A percentile compares a stretch with the other conserved stretches of the same genome.
phyloP scores from a whole-genome alignment of 108 stramenopile species.

The Nitzschia sp. region DNA sequence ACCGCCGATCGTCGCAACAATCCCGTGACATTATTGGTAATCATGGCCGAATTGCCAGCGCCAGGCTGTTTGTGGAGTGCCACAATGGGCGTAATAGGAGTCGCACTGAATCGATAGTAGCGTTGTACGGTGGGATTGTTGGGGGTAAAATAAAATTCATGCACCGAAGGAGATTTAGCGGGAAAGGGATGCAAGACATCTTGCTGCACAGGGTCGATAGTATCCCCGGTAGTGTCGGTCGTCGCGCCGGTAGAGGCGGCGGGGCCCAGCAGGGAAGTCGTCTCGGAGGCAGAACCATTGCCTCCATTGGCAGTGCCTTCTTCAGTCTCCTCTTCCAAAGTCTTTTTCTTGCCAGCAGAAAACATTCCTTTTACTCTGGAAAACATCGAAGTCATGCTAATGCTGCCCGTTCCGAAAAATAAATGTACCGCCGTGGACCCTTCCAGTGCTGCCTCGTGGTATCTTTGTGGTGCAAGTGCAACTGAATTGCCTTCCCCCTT shows the following conservation, averaged over 20 bases:
- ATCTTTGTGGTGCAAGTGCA: too few species aligned
- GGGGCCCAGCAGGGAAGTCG: constrained; percentile 20
- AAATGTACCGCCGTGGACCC: too few species aligned
- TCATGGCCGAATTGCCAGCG: constrained; percentile 20
- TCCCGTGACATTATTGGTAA: constrained; percentile 60
- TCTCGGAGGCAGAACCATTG: constrained; percentile 20
- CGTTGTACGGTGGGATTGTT: constrained; percentile 78
- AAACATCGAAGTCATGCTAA: constrained; percentile 4
- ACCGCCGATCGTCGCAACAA: constrained; percentile 76
- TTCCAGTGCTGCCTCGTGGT: too few species aligned
- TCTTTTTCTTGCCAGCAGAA: constrained; percentile 5
- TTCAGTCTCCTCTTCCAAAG: constrained; percentile 5
- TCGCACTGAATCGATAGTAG: constrained; percentile 86
- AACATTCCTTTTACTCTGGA: constrained; percentile 21
- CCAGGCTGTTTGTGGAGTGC: constrained; percentile 76
- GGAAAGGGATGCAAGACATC: constrained; percentile 29
- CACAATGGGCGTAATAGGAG: constrained; percentile 72
- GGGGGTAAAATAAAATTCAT: constrained; percentile 46
- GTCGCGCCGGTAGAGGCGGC: not conserved
- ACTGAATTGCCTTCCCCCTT: too few species aligned
- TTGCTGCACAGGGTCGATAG: not conserved
- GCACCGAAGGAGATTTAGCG: constrained; percentile 26
- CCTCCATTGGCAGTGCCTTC: not conserved
- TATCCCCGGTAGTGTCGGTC: not conserved
- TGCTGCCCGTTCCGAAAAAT: not conserved